Evolutionary conservation across 306 rosid genomes (phyloP).

Genomic region (Glycine tomentella): DNA sequence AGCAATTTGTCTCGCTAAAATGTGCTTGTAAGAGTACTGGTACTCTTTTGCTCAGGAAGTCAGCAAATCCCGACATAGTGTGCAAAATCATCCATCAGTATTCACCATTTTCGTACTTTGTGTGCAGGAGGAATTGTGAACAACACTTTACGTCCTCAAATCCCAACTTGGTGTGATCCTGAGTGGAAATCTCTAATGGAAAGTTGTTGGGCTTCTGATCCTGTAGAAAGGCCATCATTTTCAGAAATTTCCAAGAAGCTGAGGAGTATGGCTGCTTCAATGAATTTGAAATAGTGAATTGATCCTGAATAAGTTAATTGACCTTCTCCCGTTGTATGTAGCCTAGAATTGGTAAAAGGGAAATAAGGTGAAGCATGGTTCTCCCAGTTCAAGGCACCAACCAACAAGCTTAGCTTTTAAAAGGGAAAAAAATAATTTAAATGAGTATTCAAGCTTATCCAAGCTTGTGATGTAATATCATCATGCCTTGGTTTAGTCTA

Average conservation of each 20-base stretch:
- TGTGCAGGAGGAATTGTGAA: slow-evolving; percentile 93
- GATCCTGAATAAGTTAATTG: slow-evolving; percentile 43
- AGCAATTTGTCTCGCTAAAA: slow-evolving; percentile 28
- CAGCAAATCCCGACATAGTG: too few relatives aligned
- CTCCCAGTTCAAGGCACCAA: slow-evolving; percentile 56
- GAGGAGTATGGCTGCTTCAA: slow-evolving; percentile 92
- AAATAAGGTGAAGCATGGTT: slow-evolving; percentile 58
- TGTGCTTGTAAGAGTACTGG: too few relatives aligned
- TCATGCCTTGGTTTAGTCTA: slow-evolving; percentile 56
- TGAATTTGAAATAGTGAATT: slow-evolving; percentile 81
- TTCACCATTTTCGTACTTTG: slow-evolving; percentile 28
- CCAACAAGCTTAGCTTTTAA: slow-evolving; percentile 46
- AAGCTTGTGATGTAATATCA: slow-evolving; percentile 56
- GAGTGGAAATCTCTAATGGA: slow-evolving; percentile 99
- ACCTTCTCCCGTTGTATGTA: slow-evolving; percentile 52
- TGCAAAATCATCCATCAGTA: background rate
- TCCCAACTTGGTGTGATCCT: slow-evolving; percentile 98
- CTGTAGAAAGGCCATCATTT: slow-evolving; percentile 84
- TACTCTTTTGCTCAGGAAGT: too few relatives aligned
- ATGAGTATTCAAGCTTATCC: slow-evolving; percentile 53
- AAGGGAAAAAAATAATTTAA: slow-evolving; percentile 31
- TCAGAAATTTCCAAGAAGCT: slow-evolving; percentile 95
- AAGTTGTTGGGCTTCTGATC: slow-evolving; percentile 95
- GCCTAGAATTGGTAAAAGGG: slow-evolving; percentile 59
- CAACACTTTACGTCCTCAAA: slow-evolving; percentile 85